A percentile compares a stretch with the other conserved stretches of the same genome.
Evolutionary conservation across 495 filamentous ascomycete species (phyloP).

Genomic region (Neurospora sp.): DNA sequence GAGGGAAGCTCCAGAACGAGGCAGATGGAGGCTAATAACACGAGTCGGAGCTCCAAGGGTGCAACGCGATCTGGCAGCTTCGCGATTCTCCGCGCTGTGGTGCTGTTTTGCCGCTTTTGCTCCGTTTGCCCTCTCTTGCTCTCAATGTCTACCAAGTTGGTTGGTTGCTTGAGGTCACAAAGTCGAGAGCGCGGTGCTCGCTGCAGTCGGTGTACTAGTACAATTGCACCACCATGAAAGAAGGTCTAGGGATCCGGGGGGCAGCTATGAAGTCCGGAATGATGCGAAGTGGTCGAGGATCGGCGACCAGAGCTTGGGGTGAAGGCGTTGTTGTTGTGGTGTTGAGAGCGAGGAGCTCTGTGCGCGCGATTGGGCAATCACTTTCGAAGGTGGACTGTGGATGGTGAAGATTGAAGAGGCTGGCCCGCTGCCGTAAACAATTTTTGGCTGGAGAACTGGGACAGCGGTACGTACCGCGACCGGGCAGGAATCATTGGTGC

Average conservation of each 20-base stretch:
- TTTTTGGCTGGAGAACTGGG: constrained; percentile 17
- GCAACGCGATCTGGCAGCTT: not conserved
- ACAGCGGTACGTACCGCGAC: not conserved
- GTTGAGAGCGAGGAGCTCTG: constrained; percentile 4
- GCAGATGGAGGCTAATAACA: not conserved
- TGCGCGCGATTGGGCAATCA: not conserved
- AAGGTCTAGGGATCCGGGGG: not conserved
- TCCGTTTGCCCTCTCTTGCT: not conserved
- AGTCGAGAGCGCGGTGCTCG: not conserved
- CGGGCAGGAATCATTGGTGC: constrained; percentile 18
- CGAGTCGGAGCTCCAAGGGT: not conserved
- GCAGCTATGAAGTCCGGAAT: not conserved
- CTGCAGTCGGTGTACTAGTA: constrained; percentile 8
- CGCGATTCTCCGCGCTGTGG: not conserved
- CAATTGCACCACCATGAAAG: constrained; percentile 16
- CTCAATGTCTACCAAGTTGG: not conserved
- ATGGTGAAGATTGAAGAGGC: constrained; percentile 9
- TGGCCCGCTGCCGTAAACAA: constrained; percentile 21
- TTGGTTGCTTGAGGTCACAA: not conserved
- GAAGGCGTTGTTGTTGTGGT: constrained; percentile 3
- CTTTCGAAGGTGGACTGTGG: not conserved
- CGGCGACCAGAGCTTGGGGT: not conserved
- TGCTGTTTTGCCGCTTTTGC: not conserved
- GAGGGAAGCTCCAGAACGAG: not conserved
- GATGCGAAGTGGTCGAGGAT: not conserved